phyloP scores from a whole-genome alignment of 2,329 filamentous ascomycete genomes.

The Xylaria sp. region DNA sequence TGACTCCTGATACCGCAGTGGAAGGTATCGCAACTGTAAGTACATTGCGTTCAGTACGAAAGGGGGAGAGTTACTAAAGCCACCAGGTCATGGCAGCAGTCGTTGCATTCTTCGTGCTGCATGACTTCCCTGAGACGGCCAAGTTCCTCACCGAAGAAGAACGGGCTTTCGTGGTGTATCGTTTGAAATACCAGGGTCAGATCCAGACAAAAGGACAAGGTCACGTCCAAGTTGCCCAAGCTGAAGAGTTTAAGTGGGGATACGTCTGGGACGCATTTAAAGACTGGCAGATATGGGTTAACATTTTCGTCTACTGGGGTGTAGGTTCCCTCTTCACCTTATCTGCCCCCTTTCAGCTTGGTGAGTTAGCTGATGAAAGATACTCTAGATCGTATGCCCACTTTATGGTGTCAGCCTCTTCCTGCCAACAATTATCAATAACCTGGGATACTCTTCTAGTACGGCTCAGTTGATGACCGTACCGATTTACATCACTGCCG shows the following conservation, averaged over 20 bases:
- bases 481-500: constrained; percentile 65
- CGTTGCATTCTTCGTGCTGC: constrained; percentile 69
- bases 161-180: constrained; percentile 68
- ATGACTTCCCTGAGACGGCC: constrained; percentile 82
- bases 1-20: not conserved
- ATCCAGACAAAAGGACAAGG: constrained; percentile 48
- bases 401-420: constrained; percentile 61
- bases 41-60: not conserved
- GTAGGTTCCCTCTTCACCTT: constrained; percentile 47
- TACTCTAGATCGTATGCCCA: constrained; percentile 50
- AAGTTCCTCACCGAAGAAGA: constrained; percentile 73
- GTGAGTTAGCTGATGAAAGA: constrained; percentile 9
- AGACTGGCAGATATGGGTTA: constrained; percentile 78
- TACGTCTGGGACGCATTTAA: constrained; percentile 74
- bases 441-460: constrained; percentile 59
- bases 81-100: constrained; percentile 59
- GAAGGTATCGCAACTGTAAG: constrained; percentile 69
- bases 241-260: constrained; percentile 74
- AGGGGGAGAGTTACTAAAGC: constrained; percentile 2
- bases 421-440: constrained; percentile 66
- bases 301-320: constrained; percentile 66
- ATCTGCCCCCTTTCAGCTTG: not conserved
- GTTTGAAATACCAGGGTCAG: constrained; percentile 67
- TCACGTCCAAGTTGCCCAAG: constrained; percentile 54
- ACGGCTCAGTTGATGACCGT: constrained; percentile 66